Evolutionary conservation across 2,329 filamentous ascomycete species (phyloP), one percentile per base, ranked within the genome.

Genomic region (Colletotrichum phormii): DNA sequence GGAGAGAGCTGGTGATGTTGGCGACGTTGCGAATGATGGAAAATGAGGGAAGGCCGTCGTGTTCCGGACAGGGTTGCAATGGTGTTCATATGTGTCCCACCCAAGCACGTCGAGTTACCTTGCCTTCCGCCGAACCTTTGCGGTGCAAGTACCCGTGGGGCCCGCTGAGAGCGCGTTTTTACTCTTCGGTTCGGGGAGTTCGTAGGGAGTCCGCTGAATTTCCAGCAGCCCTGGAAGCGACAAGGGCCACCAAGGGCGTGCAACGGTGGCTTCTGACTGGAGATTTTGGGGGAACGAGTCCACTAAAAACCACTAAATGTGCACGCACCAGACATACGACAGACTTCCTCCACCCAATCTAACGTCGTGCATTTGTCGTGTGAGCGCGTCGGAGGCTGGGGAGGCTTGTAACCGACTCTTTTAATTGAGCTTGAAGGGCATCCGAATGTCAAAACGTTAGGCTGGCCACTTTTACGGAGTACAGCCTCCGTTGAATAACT

Each of bases 51-150:
- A 73, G 64, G 71, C 71, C 67, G 71, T 70, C 55, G 66, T 65
- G 66, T 73, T 71, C 71, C 61, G 71, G 71, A 73, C 66, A 71
- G 67, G 71, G 71, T 73, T 71, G 71, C 71, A 73, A 73, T 73
- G 67, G 71, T 73, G 71, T 73, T 73, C 71, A 73, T 62, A 73
- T 71, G 71, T 57, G 71, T 73, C 71, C 71, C 71, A 70, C 66
- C 49, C 58, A 13, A 37, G 60, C 66, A 64, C 51, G 51, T 15
- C 51, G 51, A 33, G 13, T 29, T 29, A 55, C 22, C 12, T 55
- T 22, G 22, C 26, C 22, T 31, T 22, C 57, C 18, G 55, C 33
- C 63, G 63, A 54, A 64, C 58, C 31, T 57, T 60, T 33, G 61
- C 33, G 60, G 66, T 64, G 66, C 54, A 65, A 64, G 71, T 22